phyloP scores from a whole-genome alignment of 2,329 filamentous ascomycete species.

The Colletotrichum sp. region DNA sequence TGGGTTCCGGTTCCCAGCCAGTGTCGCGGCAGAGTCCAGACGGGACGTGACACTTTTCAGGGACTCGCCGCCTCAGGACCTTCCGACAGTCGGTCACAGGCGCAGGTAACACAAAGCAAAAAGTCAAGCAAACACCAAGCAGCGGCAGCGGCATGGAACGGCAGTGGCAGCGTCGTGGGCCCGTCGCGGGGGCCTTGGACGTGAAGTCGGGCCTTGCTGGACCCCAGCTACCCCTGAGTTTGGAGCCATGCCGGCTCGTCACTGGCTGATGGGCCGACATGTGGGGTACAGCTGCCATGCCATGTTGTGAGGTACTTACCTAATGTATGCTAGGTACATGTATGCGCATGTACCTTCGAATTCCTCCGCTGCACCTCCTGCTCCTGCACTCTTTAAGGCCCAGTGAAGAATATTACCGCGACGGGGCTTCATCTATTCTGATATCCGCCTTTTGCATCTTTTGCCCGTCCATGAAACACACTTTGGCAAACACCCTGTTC shows the following conservation, averaged over 20 bases:
- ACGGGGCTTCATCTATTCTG: background rate
- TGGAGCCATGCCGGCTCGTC: background rate
- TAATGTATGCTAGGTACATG: background rate
- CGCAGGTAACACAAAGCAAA: background rate
- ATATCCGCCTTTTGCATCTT: background rate
- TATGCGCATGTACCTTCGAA: background rate
- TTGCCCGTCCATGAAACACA: background rate
- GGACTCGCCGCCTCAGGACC: background rate
- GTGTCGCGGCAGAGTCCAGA: background rate
- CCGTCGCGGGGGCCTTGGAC: background rate
- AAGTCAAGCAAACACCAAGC: background rate
- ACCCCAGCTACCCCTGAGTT: conserved; percentile 18
- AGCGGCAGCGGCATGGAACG: background rate
- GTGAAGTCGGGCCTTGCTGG: background rate
- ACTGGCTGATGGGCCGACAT: background rate
- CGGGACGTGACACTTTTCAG: background rate
- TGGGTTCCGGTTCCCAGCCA: background rate
- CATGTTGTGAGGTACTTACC: background rate
- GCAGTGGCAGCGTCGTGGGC: background rate
- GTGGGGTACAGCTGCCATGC: background rate
- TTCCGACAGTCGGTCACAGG: background rate
- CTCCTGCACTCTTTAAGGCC: background rate
- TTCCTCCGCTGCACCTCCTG: conserved; percentile 6
- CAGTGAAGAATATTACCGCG: background rate
- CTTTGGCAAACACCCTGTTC: background rate